These are phyloP conservation scores for Acorus gramineus DNA, from an alignment of 106 monocot genomes.

Conservation along the genomic window DNA sequence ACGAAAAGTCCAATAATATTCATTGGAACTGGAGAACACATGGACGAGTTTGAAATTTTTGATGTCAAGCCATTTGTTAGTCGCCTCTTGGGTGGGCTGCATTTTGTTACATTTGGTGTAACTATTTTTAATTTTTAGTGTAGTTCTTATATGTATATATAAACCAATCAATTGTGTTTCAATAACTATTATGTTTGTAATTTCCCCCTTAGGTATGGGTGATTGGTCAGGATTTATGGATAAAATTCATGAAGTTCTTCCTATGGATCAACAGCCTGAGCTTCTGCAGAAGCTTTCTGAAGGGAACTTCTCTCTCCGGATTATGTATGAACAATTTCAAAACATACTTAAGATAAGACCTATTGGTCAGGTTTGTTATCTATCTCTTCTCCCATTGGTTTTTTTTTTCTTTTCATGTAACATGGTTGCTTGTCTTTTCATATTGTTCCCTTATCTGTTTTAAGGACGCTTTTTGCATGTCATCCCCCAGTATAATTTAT, in stretches of 20 bases:
- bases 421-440: too few relatives aligned
- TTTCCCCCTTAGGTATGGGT: conserved; percentile 54
- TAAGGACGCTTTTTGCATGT: too few relatives aligned
- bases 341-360: conserved; percentile 96
- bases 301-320: conserved; percentile 80
- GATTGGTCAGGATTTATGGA: conserved; percentile 99
- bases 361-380: conserved; percentile 63
- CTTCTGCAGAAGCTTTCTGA: conserved; percentile 90
- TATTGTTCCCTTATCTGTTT: too few relatives aligned
- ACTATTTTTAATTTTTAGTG: neutral
- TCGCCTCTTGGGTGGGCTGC: conserved; percentile 71
- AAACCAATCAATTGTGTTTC: too few relatives aligned
- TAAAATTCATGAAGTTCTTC: conserved; percentile 97
- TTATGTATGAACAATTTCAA: conserved; percentile 96
- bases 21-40: conserved; percentile 98
- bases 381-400: neutral
- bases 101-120: neutral
- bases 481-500: too few relatives aligned
- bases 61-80: conserved; percentile 99
- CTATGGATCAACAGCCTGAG: conserved; percentile 96
- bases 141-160: too few relatives aligned
- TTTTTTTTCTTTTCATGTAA: neutral
- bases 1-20: conserved; percentile 98
- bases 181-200: neutral
- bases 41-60: conserved; percentile 98